phyloP scores from a whole-genome alignment of 1,284 basidiomycete genomes.

The Leccinum angustisporum region DNA sequence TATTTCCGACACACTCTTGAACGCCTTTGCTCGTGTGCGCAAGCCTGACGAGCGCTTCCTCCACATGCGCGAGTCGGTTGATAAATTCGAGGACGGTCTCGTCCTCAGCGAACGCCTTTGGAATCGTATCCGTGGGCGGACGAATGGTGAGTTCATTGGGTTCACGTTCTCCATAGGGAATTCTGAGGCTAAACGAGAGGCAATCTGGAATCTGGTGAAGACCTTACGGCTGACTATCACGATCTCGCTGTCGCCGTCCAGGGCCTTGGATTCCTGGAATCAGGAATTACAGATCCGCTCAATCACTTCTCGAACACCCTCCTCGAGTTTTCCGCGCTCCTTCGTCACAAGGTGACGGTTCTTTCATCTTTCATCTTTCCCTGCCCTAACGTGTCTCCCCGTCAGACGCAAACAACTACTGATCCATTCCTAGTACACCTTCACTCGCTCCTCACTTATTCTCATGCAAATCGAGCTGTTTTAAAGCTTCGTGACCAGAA shows the following conservation, averaged over 20 bases:
- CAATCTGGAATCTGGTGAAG: conserved; percentile 76
- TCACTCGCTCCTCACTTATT: conserved; percentile 87
- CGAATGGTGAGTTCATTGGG: conserved; percentile 70
- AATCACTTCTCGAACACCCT: conserved; percentile 96
- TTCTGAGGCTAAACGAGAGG: conserved; percentile 83
- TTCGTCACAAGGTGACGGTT: conserved; percentile 71
- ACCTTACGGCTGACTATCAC: conserved; percentile 95
- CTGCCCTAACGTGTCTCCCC: conserved; percentile 4
- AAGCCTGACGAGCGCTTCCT: conserved; percentile 97
- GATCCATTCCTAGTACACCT: conserved; percentile 89
- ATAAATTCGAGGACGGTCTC: conserved; percentile 94
- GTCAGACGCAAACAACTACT: conserved; percentile 78
- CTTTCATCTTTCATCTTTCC: neutral
- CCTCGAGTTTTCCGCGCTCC: conserved; percentile 85
- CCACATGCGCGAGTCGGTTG: conserved; percentile 86
- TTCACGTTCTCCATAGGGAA: conserved; percentile 36
- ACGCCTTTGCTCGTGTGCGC: conserved; percentile 91
- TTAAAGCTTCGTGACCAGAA: conserved; percentile 97
- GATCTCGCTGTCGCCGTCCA: conserved; percentile 95
- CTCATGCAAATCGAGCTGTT: conserved; percentile 86
- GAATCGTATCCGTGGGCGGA: conserved; percentile 70
- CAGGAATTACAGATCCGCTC: conserved; percentile 94
- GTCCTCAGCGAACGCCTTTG: conserved; percentile 79
- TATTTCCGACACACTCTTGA: conserved; percentile 92
- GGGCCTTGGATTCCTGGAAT: conserved; percentile 95